Evolutionary conservation across 2,329 filamentous ascomycete genomes (phyloP).

Genomic region (Ophiostoma perfectum): DNA sequence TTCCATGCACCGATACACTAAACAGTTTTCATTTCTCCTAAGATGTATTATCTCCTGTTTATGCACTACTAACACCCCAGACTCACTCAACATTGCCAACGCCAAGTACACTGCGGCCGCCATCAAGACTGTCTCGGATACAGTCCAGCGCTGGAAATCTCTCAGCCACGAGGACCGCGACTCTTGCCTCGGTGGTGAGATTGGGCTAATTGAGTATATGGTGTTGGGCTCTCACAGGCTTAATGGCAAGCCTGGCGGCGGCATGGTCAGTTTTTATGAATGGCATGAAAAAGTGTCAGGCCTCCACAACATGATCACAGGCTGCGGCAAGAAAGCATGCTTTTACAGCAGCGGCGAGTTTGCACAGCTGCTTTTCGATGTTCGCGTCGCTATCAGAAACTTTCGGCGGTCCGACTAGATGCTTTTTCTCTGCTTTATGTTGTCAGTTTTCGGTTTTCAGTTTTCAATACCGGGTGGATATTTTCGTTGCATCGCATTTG

Average conservation of each 20-base stretch:
- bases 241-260: background rate
- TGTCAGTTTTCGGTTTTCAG: too few species aligned
- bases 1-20: too few species aligned
- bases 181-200: background rate
- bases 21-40: background rate
- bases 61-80: background rate
- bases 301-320: background rate
- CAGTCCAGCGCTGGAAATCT: background rate
- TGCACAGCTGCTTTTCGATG: background rate
- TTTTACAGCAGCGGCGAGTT: background rate
- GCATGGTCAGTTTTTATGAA: background rate
- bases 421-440: background rate
- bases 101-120: background rate
- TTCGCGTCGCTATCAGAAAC: background rate
- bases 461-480: too few species aligned
- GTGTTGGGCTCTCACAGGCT: background rate
- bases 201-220: background rate
- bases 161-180: background rate
- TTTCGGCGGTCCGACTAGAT: slow-evolving; percentile 2
- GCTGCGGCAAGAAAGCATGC: background rate
- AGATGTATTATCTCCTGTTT: background rate
- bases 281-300: background rate
- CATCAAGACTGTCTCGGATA: background rate
- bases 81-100: background rate
- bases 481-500: too few species aligned